These are phyloP conservation scores for Boehmeria nivea DNA, from an alignment of 306 rosid species.

Conservation along the genomic window DNA sequence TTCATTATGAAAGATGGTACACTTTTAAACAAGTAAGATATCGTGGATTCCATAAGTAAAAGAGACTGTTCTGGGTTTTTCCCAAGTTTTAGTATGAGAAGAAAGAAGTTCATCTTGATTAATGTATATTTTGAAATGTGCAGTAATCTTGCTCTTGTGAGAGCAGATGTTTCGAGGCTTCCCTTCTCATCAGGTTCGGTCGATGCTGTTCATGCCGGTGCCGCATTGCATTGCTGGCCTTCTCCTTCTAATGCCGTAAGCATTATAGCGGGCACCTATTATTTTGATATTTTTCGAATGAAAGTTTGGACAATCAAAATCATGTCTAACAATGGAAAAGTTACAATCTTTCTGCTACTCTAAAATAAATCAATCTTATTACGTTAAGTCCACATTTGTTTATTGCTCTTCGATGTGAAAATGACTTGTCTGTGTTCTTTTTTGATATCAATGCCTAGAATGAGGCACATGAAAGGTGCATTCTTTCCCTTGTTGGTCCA, in stretches of 20 bases:
- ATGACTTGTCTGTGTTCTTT: too few relatives aligned
- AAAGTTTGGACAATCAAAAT: too few relatives aligned
- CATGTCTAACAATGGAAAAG: too few relatives aligned
- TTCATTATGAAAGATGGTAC: slow-evolving; percentile 66
- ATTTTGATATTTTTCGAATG: too few relatives aligned
- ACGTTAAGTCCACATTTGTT: too few relatives aligned
- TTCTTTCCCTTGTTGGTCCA: too few relatives aligned
- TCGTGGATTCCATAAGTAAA: too few relatives aligned
- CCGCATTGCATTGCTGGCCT: slow-evolving; percentile 96
- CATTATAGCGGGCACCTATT: neutral
- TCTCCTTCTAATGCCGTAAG: slow-evolving; percentile 96
- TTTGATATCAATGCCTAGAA: too few relatives aligned
- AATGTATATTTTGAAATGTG: slow-evolving; percentile 29
- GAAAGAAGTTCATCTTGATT: slow-evolving; percentile 11
- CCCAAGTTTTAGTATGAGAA: neutral
- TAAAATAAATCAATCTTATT: too few relatives aligned
- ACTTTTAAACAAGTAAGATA: slow-evolving; percentile 15
- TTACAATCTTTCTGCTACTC: too few relatives aligned
- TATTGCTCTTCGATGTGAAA: too few relatives aligned
- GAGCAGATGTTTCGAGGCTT: slow-evolving; percentile 96
- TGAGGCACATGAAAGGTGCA: too few relatives aligned
- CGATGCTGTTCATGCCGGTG: slow-evolving; percentile 96
- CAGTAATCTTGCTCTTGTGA: slow-evolving; percentile 92
- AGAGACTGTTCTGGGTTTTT: neutral
- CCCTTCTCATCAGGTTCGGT: slow-evolving; percentile 80